phyloP scores from a whole-genome alignment of 352 stramenopile genomes.

The Chloridella minuta region DNA sequence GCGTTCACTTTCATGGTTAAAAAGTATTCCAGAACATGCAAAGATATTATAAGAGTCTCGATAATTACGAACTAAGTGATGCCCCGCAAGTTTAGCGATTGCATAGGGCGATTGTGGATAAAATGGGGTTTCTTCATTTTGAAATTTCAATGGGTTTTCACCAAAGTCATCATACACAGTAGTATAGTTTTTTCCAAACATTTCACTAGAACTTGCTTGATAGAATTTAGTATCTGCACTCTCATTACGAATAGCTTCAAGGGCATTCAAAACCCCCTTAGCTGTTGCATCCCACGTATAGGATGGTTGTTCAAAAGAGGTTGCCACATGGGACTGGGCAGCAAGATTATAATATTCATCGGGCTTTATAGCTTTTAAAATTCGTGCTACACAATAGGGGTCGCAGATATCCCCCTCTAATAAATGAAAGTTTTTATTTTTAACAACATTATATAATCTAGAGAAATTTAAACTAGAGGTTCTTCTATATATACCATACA shows the following conservation, averaged over 20 bases:
- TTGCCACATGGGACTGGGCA: constrained; percentile 92
- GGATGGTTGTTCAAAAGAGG: constrained; percentile 95
- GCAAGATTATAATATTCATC: constrained; percentile 95
- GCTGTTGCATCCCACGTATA: constrained; percentile 67
- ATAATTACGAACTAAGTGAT: constrained; percentile 80
- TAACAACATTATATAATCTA: too few species aligned
- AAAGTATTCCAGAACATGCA: constrained; percentile 83
- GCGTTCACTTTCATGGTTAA: constrained; percentile 93
- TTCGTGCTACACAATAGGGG: too few species aligned
- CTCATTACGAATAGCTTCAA: constrained; percentile 75
- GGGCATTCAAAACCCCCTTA: constrained; percentile 44
- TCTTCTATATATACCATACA: constrained; percentile 69
- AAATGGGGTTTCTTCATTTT: constrained; percentile 81
- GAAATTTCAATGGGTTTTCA: constrained; percentile 37
- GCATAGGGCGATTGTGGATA: constrained; percentile 90
- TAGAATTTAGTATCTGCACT: constrained; percentile 28
- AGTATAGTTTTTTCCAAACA: constrained; percentile 77
- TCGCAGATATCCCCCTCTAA: too few species aligned
- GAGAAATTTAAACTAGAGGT: constrained; percentile 23
- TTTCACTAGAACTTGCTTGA: constrained; percentile 67
- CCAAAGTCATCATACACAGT: too few species aligned
- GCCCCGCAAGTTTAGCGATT: constrained; percentile 88
- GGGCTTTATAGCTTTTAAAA: constrained; percentile 26
- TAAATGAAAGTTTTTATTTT: too few species aligned
- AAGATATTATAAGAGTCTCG: constrained; percentile 68